Evolutionary conservation across 495 filamentous ascomycete genomes (phyloP), one percentile per base, ranked within the genome.

Genomic region (Paragyromitra xinjiangensis): DNA sequence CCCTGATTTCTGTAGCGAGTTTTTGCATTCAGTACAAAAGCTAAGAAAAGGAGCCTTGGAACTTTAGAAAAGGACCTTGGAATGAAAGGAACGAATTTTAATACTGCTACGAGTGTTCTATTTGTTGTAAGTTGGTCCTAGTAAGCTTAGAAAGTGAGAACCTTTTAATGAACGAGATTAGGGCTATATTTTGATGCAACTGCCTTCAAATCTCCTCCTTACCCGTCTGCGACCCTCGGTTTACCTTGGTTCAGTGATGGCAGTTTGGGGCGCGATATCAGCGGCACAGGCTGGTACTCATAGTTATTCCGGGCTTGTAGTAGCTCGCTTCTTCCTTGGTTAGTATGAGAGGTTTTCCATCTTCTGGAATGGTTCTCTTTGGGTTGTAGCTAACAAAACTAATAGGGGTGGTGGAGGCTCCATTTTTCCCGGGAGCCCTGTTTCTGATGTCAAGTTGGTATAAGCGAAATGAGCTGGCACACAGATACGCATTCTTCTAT

Each of bases 191-290:
- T 81, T 88, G 29, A 87, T 89, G 83, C 87, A 88, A 80, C 81
- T 91, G 19, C 90, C 89, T 0, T 90, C 88, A 1, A 91, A 91
- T 66, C 78, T 90, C 7, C 85, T 90, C 42, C 80, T 91, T 2
- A 90, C 89, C 69, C 87, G 87, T 77, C 83, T 88, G 12, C 85
- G 87, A 70, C 92, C 91, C 2, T 88, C 87, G 3, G 71, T 91
- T 19, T 93, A 92, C 78, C 86, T 94, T 6, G 90, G 90, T 0
- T 81, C 82, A 45, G 87, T 88, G 40, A 93, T 92, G 89, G 83
- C 91, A 24, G 71, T 90, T 3, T 93, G 91, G 92, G 91, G 91
- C n/a, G 83, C 89, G n/a, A 90, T 93, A 67, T 92, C 90, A 0
- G 88, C 88, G 0, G 84, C 85, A 0, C 91, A 91, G 1, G 89